Conservation (phyloP, 192 early-diverging fungal species). For the Entrophospora sp. region DNA sequence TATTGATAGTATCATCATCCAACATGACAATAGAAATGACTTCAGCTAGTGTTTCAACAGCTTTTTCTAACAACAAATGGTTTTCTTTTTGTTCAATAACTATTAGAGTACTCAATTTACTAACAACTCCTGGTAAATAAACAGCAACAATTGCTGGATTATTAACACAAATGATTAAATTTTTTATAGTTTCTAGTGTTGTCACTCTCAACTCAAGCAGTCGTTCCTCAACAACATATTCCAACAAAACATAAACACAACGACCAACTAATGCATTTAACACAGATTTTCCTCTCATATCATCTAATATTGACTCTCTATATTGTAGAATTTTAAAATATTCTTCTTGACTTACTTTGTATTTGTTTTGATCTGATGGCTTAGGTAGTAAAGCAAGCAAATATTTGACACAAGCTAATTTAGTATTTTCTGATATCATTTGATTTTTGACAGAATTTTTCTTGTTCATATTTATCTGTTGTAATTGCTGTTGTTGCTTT, state of each 20-base stretch:
- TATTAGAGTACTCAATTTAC: conserved; percentile 23
- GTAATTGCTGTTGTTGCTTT: not conserved
- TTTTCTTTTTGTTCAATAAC: conserved; percentile 30
- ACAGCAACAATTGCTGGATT: conserved; percentile 19
- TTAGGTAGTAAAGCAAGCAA: no score
- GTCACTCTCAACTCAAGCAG: conserved; percentile 25
- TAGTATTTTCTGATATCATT: conserved; percentile 1
- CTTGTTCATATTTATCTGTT: conserved; percentile 23
- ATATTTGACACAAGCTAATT: no score
- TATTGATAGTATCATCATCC: conserved; percentile 23
- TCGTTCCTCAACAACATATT: conserved; percentile 16
- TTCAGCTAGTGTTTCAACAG: conserved; percentile 23
- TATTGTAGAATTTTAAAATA: not conserved
- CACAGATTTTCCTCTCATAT: not conserved
- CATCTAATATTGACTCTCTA: not conserved
- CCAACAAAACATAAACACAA: conserved; percentile 13
- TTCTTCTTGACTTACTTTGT: no score
- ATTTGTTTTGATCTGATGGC: no score
- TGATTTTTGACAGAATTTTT: conserved; percentile 22
- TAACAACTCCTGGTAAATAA: conserved; percentile 29
- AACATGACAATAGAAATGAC: conserved; percentile 23
- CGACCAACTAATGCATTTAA: conserved; percentile 16
- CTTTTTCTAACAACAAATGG: conserved; percentile 23
- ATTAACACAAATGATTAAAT: conserved; percentile 23
- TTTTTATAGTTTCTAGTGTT: conserved; percentile 26